Evolutionary conservation across 148 eudicot species (phyloP).

Genomic region (Rhododendron griersonianum): DNA sequence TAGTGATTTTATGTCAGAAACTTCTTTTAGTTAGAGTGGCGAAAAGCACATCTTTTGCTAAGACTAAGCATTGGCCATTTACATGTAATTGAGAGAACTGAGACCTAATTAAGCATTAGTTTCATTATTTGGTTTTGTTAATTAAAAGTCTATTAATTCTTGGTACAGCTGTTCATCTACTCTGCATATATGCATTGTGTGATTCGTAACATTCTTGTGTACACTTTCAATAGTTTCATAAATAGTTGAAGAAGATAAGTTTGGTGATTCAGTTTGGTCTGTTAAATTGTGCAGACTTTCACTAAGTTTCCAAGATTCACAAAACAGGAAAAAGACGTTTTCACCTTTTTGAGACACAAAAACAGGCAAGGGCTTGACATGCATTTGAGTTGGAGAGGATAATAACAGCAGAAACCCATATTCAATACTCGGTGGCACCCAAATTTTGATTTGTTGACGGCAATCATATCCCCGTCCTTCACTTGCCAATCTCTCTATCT

Average conservation of each 20-base stretch:
- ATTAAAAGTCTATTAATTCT: neutral
- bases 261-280: neutral
- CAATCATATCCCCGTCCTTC: neutral
- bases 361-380: neutral
- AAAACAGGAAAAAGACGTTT: neutral
- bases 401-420: neutral
- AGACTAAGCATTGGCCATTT: neutral
- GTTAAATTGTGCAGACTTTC: neutral
- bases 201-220: neutral
- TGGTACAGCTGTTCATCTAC: neutral
- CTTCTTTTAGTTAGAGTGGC: neutral
- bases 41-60: neutral
- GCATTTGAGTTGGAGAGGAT: neutral
- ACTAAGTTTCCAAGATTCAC: neutral
- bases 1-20: neutral
- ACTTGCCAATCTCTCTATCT: neutral
- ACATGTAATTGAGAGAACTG: neutral
- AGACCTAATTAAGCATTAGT: neutral
- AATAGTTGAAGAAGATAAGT: neutral
- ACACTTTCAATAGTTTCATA: neutral
- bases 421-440: neutral
- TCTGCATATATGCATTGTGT: neutral
- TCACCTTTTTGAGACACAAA: neutral
- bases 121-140: neutral
- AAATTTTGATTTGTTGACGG: neutral